Base-by-base conservation (phyloP, 2,329 filamentous ascomycete genomes). In the Microcyclosporella mali region DNA sequence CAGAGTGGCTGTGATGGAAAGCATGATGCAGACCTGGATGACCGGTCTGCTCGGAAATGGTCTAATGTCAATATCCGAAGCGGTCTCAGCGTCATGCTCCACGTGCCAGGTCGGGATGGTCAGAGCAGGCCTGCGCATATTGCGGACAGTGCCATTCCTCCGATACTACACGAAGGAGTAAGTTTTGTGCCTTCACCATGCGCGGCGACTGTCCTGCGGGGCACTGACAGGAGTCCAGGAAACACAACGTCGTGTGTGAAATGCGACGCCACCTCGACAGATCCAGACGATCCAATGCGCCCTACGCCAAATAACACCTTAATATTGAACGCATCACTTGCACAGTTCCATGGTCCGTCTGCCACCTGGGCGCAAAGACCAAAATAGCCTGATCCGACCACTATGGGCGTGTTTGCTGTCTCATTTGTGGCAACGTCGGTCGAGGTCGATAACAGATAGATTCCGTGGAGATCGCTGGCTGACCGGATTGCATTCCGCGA, bases 1-100 rank as follows among this genome's bases (percentile, higher is more conserved):
- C 10, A 46, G 14, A 11, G 39, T 27, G 7, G 44, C 41, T 10
- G 41, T 30, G 16, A 27, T 17, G n/a, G 34, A 19, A 6, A 38
- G 16, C n/a, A 42, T 17, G 6, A 42, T n/a, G 16, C 27, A 32
- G 2, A 17, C 32, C 8, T 31, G 18, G 14, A 16, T 16, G 15
- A 41, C 32, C 4, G 25, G n/a, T n/a, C n/a, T n/a, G n/a, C n/a
- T n/a, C n/a, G 50, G 50, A 43, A 52, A 52, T 11, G 44, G 44
- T 38, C 50, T 52, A 32, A 50, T 19, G 10, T 47, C 37, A 14
- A 47, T 42, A 11, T 45, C 43, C 2, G 40, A 41, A 9, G n/a
- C n/a, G n/a, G n/a, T n/a, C n/a, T 44, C 49, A 2, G 18, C 14
- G 21, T 52, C 45, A 15, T 27, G 27, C 31, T 47, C 41, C 18